Percentiles rank a stretch among this genome's conserved stretches.
Conservation (phyloP, 345 rosid species). For the Bruguiera sexangula region DNA sequence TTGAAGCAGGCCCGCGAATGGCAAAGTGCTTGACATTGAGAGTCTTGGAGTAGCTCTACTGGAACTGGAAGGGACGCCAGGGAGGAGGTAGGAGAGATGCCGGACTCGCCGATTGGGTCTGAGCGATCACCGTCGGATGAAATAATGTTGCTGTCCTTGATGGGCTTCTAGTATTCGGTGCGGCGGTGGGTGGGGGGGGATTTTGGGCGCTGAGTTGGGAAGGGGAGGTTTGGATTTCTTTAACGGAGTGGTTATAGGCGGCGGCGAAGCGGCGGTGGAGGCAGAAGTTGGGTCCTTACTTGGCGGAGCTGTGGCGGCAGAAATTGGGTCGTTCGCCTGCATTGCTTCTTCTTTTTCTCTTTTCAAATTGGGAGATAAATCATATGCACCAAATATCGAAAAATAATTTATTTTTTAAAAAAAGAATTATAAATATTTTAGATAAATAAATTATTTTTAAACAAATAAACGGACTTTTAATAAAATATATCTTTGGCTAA, state of each 20-base stretch:
- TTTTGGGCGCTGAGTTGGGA: slow-evolving; percentile 53
- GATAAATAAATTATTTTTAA: too few species aligned
- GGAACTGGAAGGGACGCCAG: slow-evolving; percentile 55
- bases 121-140: slow-evolving; percentile 69
- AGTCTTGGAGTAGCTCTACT: slow-evolving; percentile 54
- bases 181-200: background rate
- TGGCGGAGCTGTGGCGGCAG: slow-evolving; percentile 58
- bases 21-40: too few species aligned
- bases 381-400: too few species aligned
- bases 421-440: too few species aligned
- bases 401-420: too few species aligned
- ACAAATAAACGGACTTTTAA: too few species aligned
- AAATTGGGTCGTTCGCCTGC: slow-evolving; percentile 13
- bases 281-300: slow-evolving; percentile 23
- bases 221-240: slow-evolving; percentile 23
- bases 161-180: slow-evolving; percentile 68
- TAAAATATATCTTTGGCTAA: too few species aligned
- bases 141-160: slow-evolving; percentile 57
- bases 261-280: slow-evolving; percentile 23
- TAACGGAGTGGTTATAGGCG: slow-evolving; percentile 48
- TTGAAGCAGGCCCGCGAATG: slow-evolving; percentile 41
- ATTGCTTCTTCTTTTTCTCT: too few species aligned
- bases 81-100: slow-evolving; percentile 55
- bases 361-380: too few species aligned
- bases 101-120: slow-evolving; percentile 64